Base-by-base conservation (phyloP, 2,329 filamentous ascomycete species). In the Aspergillus thermomutatus region DNA sequence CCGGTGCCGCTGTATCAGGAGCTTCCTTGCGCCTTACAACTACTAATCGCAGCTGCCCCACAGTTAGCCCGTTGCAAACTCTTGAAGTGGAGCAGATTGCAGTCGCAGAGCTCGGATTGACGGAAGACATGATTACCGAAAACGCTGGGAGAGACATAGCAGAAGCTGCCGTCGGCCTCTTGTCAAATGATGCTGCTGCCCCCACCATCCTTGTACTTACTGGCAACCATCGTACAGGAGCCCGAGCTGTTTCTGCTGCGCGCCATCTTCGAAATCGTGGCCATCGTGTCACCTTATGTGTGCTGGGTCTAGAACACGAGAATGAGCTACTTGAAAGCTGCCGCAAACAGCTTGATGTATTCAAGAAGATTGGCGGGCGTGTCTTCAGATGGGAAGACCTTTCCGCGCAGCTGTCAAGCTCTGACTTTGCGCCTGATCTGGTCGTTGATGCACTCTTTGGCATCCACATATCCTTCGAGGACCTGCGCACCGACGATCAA, bases 31-130 rank as follows among this genome's bases (percentile, higher is more conserved):
- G 79, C 21, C 72, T 87, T n/a, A 71, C 76, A n/a, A 76, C 78
- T 1, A 83, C 78, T 31, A 81, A 82, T 59, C 75, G 80, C 52
- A 76, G 76, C 54, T 87, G 84, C 60, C 81, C 84, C 31, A 81
- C 81, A 6, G 78, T 87, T 50, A 82, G 81, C 47, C 84, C 93
- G 5, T 79, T 94, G 41, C 91, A 96, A 69, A 94, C 97, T 85
- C 83, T 96, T 27, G 93, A 94, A 60, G 84, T 97, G 1, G 94
- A 97, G 75, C 92, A 94, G 67, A 90, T 95, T 55, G 92, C 92
- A 0, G 88, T 92, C 58, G 88, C 90, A 45, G 92, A 97, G 63
- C 85, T 95, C 56, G 92, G 92, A 4, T 80, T 97, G 49, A 90
- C 88, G 0, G 91, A 96, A 70, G 91, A 94, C 53, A 87, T 97